Evolutionary conservation across 108 stramenopile genomes (phyloP), one percentile per base, ranked within the genome.

Genomic region (Skeletonema tropicum): DNA sequence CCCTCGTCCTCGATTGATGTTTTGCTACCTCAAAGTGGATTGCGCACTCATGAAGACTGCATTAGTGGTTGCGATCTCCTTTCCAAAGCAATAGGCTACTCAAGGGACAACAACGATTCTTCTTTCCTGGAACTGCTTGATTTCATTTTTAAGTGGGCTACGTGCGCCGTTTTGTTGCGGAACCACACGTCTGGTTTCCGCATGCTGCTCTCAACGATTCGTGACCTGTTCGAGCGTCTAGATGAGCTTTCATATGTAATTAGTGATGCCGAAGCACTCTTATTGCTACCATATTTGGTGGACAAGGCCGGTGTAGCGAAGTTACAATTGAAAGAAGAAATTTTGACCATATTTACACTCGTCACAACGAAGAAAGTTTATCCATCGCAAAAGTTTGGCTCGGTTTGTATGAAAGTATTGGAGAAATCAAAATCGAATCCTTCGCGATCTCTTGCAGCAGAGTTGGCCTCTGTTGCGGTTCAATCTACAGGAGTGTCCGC

Each of bases 291-390:
- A 26, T 80, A 73, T 67, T n/a, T 94, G 15, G 76, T 91, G 0
- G 96, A 96, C 52, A 96, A 88, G 75, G 76, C 91, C 13, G 88
- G 93, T 41, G 66, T 66, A 8, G 89, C 93, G 12, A 94, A 94
- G 82, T 86, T 78, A 11, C 85, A 89, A 26, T 85, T 85, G 60
- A 62, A 76, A 60, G 90, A 92, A 7, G 70, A 79, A 17, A 90
- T 89, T 58, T 59, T 79, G 33, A 82, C 90, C 26, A 48, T 92
- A 12, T 52, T 91, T 6, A 74, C 64, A 19, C 68, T 69, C 9
- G 66, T 89, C 11, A 89, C 70, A 58, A 62, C 83, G 5, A 85
- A 76, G 12, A 60, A 57, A 15, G 46, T 96, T 0, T 66, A 90
- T 32, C 75, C 81, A 31, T 23, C 75, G 26, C 85, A 90, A 62